A percentile compares a stretch with the other conserved stretches of the same genome.
Conservation (phyloP, 2,329 filamentous ascomycete genomes). For the Curvularia hawaiiensis region DNA sequence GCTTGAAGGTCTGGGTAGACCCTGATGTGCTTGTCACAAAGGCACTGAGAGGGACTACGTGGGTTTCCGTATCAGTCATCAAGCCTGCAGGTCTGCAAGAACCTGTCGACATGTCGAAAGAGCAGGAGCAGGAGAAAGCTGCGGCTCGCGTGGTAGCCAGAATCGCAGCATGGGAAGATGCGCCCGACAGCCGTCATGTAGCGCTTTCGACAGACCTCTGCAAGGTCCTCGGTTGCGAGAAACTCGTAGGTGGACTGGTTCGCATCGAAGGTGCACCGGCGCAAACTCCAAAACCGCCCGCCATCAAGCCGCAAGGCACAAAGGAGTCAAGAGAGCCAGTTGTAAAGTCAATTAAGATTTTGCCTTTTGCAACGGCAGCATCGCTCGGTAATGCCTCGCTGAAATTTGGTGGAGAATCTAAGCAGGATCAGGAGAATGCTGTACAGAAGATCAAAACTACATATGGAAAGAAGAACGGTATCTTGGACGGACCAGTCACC, state of each 20-base stretch:
- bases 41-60: constrained; percentile 75
- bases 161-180: constrained; percentile 80
- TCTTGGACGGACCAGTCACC: constrained; percentile 84
- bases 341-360: constrained; percentile 75
- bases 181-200: constrained; percentile 79
- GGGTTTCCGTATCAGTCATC: constrained; percentile 83
- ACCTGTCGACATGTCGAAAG: constrained; percentile 73
- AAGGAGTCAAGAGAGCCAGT: constrained; percentile 52
- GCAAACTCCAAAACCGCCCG: constrained; percentile 68
- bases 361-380: constrained; percentile 71
- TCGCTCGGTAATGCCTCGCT: constrained; percentile 68
- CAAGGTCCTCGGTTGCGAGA: constrained; percentile 70
- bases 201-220: constrained; percentile 81
- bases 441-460: constrained; percentile 72
- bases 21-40: constrained; percentile 74
- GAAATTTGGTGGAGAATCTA: constrained; percentile 86
- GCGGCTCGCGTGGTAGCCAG: constrained; percentile 76
- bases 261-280: constrained; percentile 82
- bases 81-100: constrained; percentile 78
- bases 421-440: constrained; percentile 79
- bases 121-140: constrained; percentile 63
- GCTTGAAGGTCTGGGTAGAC: constrained; percentile 83
- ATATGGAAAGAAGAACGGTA: constrained; percentile 67
- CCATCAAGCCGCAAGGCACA: constrained; percentile 41
- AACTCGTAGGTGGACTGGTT: constrained; percentile 82